Percentiles rank a stretch among this genome's conserved stretches.
Evolutionary conservation across 2,329 filamentous ascomycete genomes (phyloP).

Genomic region (Penicillium aurantiogriseum): DNA sequence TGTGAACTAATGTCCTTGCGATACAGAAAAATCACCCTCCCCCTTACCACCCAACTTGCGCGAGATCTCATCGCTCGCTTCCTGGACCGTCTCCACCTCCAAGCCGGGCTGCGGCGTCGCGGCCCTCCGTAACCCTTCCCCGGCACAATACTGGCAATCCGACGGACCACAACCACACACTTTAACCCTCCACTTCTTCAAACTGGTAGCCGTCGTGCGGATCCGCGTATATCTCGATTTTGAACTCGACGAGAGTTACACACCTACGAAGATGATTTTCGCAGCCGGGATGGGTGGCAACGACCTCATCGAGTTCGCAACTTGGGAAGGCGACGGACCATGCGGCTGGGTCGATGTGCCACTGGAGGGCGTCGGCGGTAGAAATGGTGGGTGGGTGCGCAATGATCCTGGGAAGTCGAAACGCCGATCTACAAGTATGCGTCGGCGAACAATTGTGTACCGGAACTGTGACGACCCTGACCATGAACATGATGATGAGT

Average conservation of each 20-base stretch:
- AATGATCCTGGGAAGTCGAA: constrained; percentile 20
- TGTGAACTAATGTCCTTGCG: background rate
- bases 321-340: constrained; percentile 74
- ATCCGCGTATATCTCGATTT: constrained; percentile 72
- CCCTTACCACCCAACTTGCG: constrained; percentile 50
- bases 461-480: constrained; percentile 14
- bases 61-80: constrained; percentile 65
- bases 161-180: constrained; percentile 65
- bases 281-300: constrained; percentile 88
- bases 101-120: constrained; percentile 63
- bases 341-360: constrained; percentile 89
- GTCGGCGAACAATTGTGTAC: constrained; percentile 14
- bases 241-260: constrained; percentile 91
- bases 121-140: constrained; percentile 58
- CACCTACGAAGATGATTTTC: constrained; percentile 87
- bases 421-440: constrained; percentile 12
- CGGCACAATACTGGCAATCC: constrained; percentile 63
- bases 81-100: constrained; percentile 62
- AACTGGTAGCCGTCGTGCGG: constrained; percentile 52
- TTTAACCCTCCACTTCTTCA: constrained; percentile 62
- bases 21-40: constrained; percentile 35
- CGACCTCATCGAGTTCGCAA: constrained; percentile 83
- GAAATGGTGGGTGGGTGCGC: constrained; percentile 32
- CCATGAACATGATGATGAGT: constrained; percentile 15
- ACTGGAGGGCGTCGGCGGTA: constrained; percentile 59